Percentiles rank a stretch among this genome's conserved stretches.
Conservation (phyloP, 228 moss, liverwort and hornwort species). For the Sphagnum magellanicum region DNA sequence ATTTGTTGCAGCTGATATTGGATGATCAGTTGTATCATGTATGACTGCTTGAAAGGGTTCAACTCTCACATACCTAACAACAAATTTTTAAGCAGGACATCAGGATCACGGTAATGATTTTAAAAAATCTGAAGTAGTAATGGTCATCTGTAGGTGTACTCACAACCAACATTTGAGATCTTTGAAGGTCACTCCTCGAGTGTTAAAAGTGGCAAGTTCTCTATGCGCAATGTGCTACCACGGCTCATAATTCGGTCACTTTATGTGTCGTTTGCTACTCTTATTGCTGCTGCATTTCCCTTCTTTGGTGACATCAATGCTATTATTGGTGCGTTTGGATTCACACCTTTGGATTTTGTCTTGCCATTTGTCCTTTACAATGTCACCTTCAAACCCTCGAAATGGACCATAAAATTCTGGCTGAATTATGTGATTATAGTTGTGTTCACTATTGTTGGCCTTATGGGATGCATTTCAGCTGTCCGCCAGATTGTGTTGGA, state of each 20-base stretch:
- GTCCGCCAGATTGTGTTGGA: slow-evolving; percentile 48
- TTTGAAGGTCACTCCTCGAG: slow-evolving; percentile 36
- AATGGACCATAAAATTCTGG: slow-evolving; percentile 34
- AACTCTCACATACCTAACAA: background rate
- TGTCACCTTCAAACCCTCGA: slow-evolving; percentile 47
- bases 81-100: background rate
- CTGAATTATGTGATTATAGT: slow-evolving; percentile 43
- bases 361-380: slow-evolving; percentile 66
- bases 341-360: slow-evolving; percentile 64
- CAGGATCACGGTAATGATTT: too few relatives aligned
- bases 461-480: slow-evolving; percentile 44
- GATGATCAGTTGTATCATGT: background rate
- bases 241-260: slow-evolving; percentile 34
- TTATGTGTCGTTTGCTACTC: slow-evolving; percentile 41
- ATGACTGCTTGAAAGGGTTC: background rate
- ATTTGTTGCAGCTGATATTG: background rate
- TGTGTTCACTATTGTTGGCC: slow-evolving; percentile 39
- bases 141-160: slow-evolving; percentile 37
- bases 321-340: slow-evolving; percentile 60
- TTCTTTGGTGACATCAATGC: slow-evolving; percentile 73
- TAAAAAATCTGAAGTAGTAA: too few relatives aligned
- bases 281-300: slow-evolving; percentile 57
- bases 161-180: slow-evolving; percentile 47
- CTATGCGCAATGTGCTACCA: slow-evolving; percentile 37
- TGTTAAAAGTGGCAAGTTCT: slow-evolving; percentile 17